Percentiles rank a stretch among this genome's conserved stretches.
These are phyloP conservation scores for Pterulicium gracile DNA, from an alignment of 1,284 basidiomycete genomes.

Conservation along the genomic window DNA sequence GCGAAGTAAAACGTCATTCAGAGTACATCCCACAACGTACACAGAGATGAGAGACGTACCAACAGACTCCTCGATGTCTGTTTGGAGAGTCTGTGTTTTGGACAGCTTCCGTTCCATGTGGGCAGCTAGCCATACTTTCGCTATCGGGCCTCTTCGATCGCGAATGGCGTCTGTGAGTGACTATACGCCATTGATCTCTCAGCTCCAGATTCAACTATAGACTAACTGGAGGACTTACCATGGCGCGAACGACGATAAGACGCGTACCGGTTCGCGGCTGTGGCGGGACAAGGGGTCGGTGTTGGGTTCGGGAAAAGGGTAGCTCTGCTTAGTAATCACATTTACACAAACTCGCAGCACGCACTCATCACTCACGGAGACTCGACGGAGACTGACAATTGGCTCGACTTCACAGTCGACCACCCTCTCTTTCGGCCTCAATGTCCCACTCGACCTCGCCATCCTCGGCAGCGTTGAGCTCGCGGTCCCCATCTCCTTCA, in stretches of 20 bases:
- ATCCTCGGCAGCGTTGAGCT: slow-evolving; percentile 41
- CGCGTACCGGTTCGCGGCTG: not conserved
- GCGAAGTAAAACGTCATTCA: no score
- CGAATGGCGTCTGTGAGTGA: not conserved
- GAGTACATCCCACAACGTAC: no score
- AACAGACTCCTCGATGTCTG: slow-evolving; percentile 89
- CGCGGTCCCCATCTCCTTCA: slow-evolving; percentile 58
- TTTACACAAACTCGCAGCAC: no score
- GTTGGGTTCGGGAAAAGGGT: not conserved
- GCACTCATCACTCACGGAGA: not conserved
- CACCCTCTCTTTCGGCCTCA: slow-evolving; percentile 3
- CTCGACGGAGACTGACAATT: not conserved
- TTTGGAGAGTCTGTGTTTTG: slow-evolving; percentile 89
- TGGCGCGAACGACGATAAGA: no score
- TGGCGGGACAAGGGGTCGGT: not conserved
- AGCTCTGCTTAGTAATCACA: not conserved
- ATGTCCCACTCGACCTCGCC: slow-evolving; percentile 32
- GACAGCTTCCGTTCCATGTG: slow-evolving; percentile 98
- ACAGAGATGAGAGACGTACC: slow-evolving; percentile 50
- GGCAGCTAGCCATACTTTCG: slow-evolving; percentile 44
- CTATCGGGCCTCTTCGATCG: not conserved
- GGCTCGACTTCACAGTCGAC: slow-evolving; percentile 6
- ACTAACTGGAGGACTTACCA: not conserved
- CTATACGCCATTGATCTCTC: not conserved
- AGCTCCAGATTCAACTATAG: not conserved